Base-by-base conservation (phyloP, 139 green algal species). In the Ettlia oleoabundans region DNA sequence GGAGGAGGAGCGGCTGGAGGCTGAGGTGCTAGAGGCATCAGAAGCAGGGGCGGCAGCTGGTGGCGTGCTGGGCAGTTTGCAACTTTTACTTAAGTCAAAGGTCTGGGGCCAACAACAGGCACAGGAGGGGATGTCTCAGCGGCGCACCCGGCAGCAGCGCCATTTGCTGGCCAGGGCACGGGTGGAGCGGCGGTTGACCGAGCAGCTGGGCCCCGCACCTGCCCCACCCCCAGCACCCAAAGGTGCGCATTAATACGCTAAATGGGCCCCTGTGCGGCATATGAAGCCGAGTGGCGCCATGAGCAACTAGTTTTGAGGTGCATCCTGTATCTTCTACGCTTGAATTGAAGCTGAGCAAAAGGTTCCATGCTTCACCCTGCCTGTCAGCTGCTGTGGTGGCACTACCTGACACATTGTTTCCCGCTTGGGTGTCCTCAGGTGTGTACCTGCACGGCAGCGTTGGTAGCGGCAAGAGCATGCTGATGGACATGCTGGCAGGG, bases 381-480 rank as follows among this genome's bases (percentile, higher is more conserved):
- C n/a, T n/a, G n/a, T n/a, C n/a, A n/a, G n/a, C n/a, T n/a, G n/a
- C n/a, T n/a, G n/a, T n/a, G n/a, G n/a, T n/a, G n/a, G n/a, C n/a
- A n/a, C n/a, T n/a, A n/a, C n/a, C n/a, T n/a, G n/a, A n/a, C n/a
- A n/a, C n/a, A n/a, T n/a, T n/a, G n/a, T n/a, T n/a, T n/a, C n/a
- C n/a, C n/a, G n/a, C n/a, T n/a, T n/a, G n/a, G n/a, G n/a, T n/a
- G n/a, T 73, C 1, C 3, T 32, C 64, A 86, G 90, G 92, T 40
- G 21, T 96, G 21, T 95, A 94, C 82, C 67, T 96, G 3, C 87
- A 92, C 78, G 92, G 92, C 53, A 86, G 72, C 26, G 92, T 96
- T 6, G 92, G 92, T 82, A 89, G 71, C 37, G 92, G 92, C 41
- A 96, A 96, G 76, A 89, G 70, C 51, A 53, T 95, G 81, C 55